These are phyloP conservation scores for Russula griseocarnosa DNA, from an alignment of 768 basidiomycete genomes.

Conservation along the genomic window DNA sequence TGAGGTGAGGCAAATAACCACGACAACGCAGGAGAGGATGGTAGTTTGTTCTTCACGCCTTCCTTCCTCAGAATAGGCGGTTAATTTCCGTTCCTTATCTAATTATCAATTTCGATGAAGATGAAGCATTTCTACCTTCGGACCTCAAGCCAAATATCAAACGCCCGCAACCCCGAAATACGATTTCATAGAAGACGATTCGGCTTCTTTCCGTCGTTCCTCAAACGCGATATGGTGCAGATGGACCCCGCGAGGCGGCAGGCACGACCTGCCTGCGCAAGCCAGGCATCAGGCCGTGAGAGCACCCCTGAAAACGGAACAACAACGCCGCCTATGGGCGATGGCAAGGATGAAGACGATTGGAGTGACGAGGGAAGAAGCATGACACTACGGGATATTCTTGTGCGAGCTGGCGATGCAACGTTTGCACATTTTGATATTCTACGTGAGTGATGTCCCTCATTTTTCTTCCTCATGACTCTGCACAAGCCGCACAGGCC, in stretches of 20 bases:
- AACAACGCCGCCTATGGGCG: conserved; percentile 11
- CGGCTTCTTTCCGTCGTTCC: conserved; percentile 22
- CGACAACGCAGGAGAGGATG: conserved; percentile 18
- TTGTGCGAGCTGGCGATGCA: conserved; percentile 39
- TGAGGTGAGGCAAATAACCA: conserved; percentile 6
- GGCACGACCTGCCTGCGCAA: conserved; percentile 13
- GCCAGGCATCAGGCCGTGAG: conserved; percentile 20
- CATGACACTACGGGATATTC: conserved; percentile 48
- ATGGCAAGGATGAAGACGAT: conserved; percentile 31
- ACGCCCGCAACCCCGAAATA: conserved; percentile 15
- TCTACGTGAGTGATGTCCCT: conserved; percentile 34
- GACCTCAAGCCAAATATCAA: conserved; percentile 23
- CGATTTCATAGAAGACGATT: conserved; percentile 26
- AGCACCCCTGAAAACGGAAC: conserved; percentile 24
- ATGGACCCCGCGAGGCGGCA: conserved; percentile 10
- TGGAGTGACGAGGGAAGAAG: conserved; percentile 42
- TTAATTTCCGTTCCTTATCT: conserved; percentile 27
- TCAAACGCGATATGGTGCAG: conserved; percentile 25
- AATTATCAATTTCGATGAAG: conserved; percentile 24
- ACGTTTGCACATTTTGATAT: conserved; percentile 38
- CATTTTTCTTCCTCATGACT: background rate
- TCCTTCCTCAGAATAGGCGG: background rate
- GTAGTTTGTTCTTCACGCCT: conserved; percentile 17
- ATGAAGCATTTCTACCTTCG: conserved; percentile 23
- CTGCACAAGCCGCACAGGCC: conserved; percentile 11